Conservation (phyloP, 306 rosid genomes). For the Carpinus fangiana region DNA sequence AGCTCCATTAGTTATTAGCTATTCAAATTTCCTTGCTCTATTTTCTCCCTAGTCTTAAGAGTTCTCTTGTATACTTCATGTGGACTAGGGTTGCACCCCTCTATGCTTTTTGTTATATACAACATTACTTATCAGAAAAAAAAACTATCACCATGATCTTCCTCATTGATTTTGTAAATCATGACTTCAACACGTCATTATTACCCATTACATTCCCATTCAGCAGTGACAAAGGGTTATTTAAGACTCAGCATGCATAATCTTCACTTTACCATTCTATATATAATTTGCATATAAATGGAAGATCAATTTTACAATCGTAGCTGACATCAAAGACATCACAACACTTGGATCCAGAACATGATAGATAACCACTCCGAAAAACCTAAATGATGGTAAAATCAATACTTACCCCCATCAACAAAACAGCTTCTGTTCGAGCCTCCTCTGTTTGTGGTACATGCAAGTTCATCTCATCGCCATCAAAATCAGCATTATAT, state of each 20-base stretch:
- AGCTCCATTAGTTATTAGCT: too few species aligned
- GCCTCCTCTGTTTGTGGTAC: conserved; percentile 99
- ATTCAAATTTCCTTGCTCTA: too few species aligned
- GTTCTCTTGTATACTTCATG: too few species aligned
- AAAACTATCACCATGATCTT: neutral
- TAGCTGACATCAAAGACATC: conserved; percentile 5
- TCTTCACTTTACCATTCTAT: neutral
- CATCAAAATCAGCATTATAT: conserved; percentile 98
- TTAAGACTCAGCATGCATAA: neutral
- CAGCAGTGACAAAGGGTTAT: neutral
- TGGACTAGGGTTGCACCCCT: too few species aligned
- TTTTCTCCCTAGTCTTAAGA: too few species aligned
- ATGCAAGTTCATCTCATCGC: conserved; percentile 97
- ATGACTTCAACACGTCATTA: neutral
- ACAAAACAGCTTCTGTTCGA: conserved; percentile 88
- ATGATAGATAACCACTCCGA: neutral
- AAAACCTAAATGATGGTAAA: conserved; percentile 26
- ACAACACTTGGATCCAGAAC: neutral
- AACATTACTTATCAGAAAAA: too few species aligned
- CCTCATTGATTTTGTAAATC: neutral
- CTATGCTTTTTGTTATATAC: too few species aligned
- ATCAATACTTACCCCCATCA: conserved; percentile 82
- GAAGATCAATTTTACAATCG: neutral
- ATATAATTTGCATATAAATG: neutral
- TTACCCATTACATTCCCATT: neutral